Evolutionary conservation across 1,284 basidiomycete genomes (phyloP), one percentile per base, ranked within the genome.

Genomic region (Ceratobasidium papillatum): DNA sequence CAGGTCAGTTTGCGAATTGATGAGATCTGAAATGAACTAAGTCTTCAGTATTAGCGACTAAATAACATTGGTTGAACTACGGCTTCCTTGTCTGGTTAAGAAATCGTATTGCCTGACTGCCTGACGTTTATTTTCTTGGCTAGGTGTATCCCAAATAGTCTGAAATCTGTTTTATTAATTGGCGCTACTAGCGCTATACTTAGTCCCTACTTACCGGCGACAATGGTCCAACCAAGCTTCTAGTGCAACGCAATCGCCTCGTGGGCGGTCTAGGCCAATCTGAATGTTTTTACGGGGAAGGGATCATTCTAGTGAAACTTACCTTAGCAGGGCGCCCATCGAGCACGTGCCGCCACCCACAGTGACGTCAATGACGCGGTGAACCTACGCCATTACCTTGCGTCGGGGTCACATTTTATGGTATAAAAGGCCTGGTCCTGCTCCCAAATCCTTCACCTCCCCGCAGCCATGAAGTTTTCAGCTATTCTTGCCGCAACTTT

Each of bases 391-490:
- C 63, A 65, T 65, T 30, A 36, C 22, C 65, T 62, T n/a, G 45
- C 22, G 30, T 64, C 19, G 65, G 17, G 49, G 25, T 54, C 30
- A 68, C 64, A 7, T 7, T 22, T 14, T 32, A n/a, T 12, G 4
- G 36, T 56, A 71, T 54, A 71, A 71, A 71, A 59, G 41, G 38
- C 32, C 47, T 25, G 25, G 47, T 22, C 65, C 11, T 14, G 30
- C 36, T 8, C 11, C 17, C 8, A 1, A 19, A 22, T 59, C 54
- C 47, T 49, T 34, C 72, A 36, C 58, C 22, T n/a, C 25, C 49
- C 41, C 43, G 45, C 73, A 38, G 68, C 27, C 43, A 74, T 76
- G 72, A 76, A 74, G 72, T 32, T 74, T 59, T 72, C 74, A 27
- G 61, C 56, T 38, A 22, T 72, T 38, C 32, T 76, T n/a, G 66